Conservation (phyloP, 495 filamentous ascomycete genomes). For the Podospora comata region DNA sequence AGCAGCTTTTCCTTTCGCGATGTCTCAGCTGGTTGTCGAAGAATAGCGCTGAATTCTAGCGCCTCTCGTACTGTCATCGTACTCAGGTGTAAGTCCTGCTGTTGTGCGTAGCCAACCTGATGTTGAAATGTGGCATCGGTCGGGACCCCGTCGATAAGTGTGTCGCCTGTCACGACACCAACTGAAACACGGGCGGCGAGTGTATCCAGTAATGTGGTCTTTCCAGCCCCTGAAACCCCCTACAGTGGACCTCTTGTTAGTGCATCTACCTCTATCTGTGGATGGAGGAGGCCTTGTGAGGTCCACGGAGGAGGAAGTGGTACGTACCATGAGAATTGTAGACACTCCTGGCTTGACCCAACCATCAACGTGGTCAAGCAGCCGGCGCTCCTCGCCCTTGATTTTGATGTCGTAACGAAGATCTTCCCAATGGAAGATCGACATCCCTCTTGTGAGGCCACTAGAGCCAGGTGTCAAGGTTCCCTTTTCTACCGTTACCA, state of each 20-base stretch:
- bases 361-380: conserved; percentile 67
- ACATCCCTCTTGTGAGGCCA: conserved; percentile 8
- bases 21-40: conserved; percentile 67
- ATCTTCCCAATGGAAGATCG: conserved; percentile 58
- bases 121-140: conserved; percentile 71
- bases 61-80: conserved; percentile 80
- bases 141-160: conserved; percentile 65
- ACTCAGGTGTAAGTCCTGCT: conserved; percentile 77
- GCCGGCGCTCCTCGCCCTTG: conserved; percentile 48
- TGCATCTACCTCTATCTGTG: not conserved
- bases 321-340: conserved; percentile 73
- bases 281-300: not conserved
- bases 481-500: not conserved
- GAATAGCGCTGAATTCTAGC: conserved; percentile 70
- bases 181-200: not conserved
- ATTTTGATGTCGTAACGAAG: conserved; percentile 64
- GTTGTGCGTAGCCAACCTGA: conserved; percentile 83
- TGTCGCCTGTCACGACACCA: conserved; percentile 49
- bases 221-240: conserved; percentile 64
- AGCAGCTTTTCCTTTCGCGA: conserved; percentile 66
- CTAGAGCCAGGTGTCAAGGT: not conserved
- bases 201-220: conserved; percentile 50
- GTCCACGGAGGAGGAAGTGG: not conserved
- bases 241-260: not conserved
- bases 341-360: conserved; percentile 78